A percentile compares a stretch with the other conserved stretches of the same genome.
Conservation (phyloP, 2,329 filamentous ascomycete species). For the Stylonectria norvegica region DNA sequence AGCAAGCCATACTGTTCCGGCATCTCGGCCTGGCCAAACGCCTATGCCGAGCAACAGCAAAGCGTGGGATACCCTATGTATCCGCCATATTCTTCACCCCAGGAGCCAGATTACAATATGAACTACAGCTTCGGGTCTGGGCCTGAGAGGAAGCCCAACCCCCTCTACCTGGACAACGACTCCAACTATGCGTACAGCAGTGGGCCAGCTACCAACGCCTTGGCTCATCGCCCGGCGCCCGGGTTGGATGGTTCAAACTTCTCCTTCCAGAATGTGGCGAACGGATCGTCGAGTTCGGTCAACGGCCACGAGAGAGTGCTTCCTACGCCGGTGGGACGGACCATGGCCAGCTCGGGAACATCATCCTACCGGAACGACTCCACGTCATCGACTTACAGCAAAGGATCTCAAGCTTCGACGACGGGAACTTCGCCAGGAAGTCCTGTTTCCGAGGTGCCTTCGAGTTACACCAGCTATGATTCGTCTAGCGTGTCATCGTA, state of each 20-base stretch:
- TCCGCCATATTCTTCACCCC: conserved; percentile 14
- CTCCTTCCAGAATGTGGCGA: conserved; percentile 20
- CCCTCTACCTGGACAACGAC: conserved; percentile 28
- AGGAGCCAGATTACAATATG: conserved; percentile 26
- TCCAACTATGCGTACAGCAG: conserved; percentile 25
- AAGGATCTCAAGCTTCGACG: conserved; percentile 12
- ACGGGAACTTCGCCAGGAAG: conserved; percentile 20
- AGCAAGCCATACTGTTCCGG: conserved; percentile 25
- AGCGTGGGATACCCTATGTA: conserved; percentile 26
- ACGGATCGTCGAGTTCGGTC: conserved; percentile 1
- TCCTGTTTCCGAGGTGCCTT: conserved; percentile 17
- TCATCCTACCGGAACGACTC: conserved; percentile 27
- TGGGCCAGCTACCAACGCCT: conserved; percentile 10
- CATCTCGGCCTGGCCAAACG: conserved; percentile 19
- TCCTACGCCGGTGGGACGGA: conserved; percentile 16
- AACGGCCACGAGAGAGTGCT: conserved; percentile 19
- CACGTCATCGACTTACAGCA: conserved; percentile 23
- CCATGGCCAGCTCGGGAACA: conserved; percentile 16
- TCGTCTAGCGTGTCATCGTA: conserved; percentile 17
- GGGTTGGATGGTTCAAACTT: conserved; percentile 12
- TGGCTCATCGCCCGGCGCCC: conserved; percentile 16
- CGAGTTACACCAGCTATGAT: conserved; percentile 26
- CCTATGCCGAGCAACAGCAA: conserved; percentile 24
- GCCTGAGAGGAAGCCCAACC: conserved; percentile 13
- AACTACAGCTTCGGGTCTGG: conserved; percentile 24